Evolutionary conservation across 1,284 basidiomycete genomes (phyloP), one percentile per base, ranked within the genome.

Genomic region (Apiotrichum siamense): DNA sequence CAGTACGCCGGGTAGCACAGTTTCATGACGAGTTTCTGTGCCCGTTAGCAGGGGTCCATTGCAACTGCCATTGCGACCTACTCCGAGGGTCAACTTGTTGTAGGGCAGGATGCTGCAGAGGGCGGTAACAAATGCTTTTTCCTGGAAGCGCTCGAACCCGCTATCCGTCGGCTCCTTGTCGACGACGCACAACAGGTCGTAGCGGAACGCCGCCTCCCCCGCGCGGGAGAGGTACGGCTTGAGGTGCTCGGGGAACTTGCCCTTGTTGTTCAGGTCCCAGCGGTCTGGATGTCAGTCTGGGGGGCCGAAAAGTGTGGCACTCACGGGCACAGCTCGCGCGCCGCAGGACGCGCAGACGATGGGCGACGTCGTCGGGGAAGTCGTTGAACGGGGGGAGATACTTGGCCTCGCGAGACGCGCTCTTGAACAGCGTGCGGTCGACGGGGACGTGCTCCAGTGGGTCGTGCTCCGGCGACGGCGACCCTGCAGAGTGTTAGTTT

Each of bases 161-260:
- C 33, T 39, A 46, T 59, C 57, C 7, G 47, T 42, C 3, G 37
- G n/a, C 21, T 62, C 63, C 44, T 60, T 58, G 35, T 63, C 59
- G 23, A 52, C 38, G n/a, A 58, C 36, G 21, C 55, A 55, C 25
- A 69, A 65, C 32, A 66, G 23, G 29, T 63, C 87, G 32, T 89
- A 78, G 47, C 81, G 77, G 62, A 94, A 83, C 0, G 93, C 93
- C 46, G 85, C 79, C 44, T 87, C 73, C 1, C 90, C 87, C 31
- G 88, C 81, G 27, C 82, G 74, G 27, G 80, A 76, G 7, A 97
- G 80, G 4, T 82, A 65, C 0, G 86, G 85, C 62, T 89, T 91
- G 63, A 97, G 76, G 4, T 75, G 66, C 0, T 85, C 84, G 7
- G 92, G 92, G 76, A 97, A 97, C 72, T 91, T 94, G 65, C 84